Conservation (phyloP, 805 yeast species). For the Saccharomycopsis javanensis region DNA sequence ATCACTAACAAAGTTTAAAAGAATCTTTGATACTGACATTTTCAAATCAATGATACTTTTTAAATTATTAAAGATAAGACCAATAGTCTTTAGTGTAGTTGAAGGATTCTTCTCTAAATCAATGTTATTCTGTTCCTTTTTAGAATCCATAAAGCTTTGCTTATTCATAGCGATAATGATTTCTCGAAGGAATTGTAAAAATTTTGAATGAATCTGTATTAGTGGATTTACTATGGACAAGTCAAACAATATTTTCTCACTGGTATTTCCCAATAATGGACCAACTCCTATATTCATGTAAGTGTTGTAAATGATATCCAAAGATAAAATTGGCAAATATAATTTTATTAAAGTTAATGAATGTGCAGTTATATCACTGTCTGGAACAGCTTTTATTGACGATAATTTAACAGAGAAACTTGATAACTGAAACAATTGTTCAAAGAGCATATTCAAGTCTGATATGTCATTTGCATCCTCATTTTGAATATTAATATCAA, state of each 20-base stretch:
- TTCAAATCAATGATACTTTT: background rate
- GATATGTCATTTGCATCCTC: background rate
- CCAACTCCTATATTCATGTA: background rate
- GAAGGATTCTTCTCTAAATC: background rate
- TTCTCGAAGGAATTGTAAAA: background rate
- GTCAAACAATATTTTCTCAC: background rate
- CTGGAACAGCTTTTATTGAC: background rate
- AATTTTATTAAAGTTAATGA: background rate
- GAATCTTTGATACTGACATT: background rate
- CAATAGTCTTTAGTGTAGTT: background rate
- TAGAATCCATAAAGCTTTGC: background rate
- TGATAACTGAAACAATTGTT: background rate
- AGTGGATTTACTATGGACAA: background rate
- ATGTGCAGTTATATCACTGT: background rate
- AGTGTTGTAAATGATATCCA: background rate
- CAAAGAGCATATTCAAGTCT: background rate
- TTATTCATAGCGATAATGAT: background rate
- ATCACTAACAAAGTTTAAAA: background rate
- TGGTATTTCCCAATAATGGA: background rate
- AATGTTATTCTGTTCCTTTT: background rate
- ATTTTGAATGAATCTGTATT: background rate
- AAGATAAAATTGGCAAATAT: background rate
- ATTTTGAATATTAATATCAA: background rate
- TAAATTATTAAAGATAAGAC: background rate
- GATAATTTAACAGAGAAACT: background rate